Conservation (phyloP, 768 basidiomycete species). For the Tephrocybe sp. region DNA sequence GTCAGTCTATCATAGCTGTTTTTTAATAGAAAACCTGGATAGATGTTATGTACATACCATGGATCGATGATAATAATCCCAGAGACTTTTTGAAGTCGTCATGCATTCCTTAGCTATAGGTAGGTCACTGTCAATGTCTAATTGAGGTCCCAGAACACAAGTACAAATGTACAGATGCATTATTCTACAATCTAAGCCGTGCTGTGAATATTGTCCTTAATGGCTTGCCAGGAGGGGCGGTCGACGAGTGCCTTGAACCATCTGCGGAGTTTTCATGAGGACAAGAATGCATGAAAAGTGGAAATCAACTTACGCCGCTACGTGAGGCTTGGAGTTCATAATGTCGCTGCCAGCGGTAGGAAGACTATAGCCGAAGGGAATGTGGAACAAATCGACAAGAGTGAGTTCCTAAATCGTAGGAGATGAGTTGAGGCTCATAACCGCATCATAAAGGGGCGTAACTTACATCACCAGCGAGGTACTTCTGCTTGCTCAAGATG, state of each 20-base stretch:
- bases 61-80: too few relatives aligned
- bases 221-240: slow-evolving; percentile 38
- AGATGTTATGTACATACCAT: too few relatives aligned
- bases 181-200: slow-evolving; percentile 2
- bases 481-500: slow-evolving; percentile 43
- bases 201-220: slow-evolving; percentile 32
- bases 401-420: slow-evolving; percentile 24
- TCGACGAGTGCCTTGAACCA: slow-evolving; percentile 51
- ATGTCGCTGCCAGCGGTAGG: slow-evolving; percentile 19
- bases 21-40: too few relatives aligned
- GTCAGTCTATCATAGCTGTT: too few relatives aligned
- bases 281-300: not conserved
- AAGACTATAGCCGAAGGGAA: slow-evolving; percentile 30
- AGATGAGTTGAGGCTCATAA: not conserved
- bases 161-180: too few relatives aligned
- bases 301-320: slow-evolving; percentile 34
- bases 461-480: slow-evolving; percentile 46
- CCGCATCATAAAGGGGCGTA: not conserved
- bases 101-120: too few relatives aligned
- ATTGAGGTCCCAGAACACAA: too few relatives aligned
- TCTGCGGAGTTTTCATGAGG: slow-evolving; percentile 18
- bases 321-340: slow-evolving; percentile 36
- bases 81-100: too few relatives aligned
- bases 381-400: slow-evolving; percentile 40
- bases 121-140: too few relatives aligned